Evolutionary conservation across 495 filamentous ascomycete species (phyloP).

Genomic region (Recurvomyces mirabilis): DNA sequence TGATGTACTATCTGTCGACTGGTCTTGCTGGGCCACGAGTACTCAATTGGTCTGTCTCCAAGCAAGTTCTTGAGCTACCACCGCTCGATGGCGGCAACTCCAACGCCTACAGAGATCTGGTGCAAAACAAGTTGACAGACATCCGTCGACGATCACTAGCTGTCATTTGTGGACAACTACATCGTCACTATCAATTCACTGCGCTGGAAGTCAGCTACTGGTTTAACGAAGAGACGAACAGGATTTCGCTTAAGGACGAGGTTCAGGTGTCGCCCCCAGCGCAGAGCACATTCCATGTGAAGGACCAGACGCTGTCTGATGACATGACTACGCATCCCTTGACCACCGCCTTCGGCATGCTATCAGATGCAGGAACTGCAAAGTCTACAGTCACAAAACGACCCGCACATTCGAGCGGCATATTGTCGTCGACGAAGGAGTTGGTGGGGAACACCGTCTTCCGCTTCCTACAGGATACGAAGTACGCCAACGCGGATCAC

Average conservation of each 20-base stretch:
- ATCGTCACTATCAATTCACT: constrained; percentile 69
- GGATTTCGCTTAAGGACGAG: constrained; percentile 47
- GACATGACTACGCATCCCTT: background rate
- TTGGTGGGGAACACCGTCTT: constrained; percentile 68
- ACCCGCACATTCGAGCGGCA: constrained; percentile 7
- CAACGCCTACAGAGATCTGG: constrained; percentile 67
- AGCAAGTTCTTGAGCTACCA: constrained; percentile 60
- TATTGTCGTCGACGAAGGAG: constrained; percentile 36
- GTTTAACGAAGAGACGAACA: constrained; percentile 63
- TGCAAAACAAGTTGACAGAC: constrained; percentile 57
- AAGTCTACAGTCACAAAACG: constrained; percentile 47
- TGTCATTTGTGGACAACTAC: constrained; percentile 62
- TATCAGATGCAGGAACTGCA: constrained; percentile 55
- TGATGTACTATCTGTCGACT: constrained; percentile 81
- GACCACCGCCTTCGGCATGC: constrained; percentile 3
- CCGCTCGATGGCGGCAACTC: constrained; percentile 75
- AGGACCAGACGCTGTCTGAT: constrained; percentile 35
- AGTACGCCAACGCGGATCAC: constrained; percentile 71
- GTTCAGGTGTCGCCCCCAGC: constrained; percentile 46
- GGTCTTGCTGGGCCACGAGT: constrained; percentile 70
- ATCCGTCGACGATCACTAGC: constrained; percentile 64
- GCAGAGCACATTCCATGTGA: constrained; percentile 66
- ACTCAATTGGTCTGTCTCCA: constrained; percentile 67
- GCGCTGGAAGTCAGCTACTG: constrained; percentile 67
- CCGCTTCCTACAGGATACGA: constrained; percentile 81